Evolutionary conservation across 2,329 filamentous ascomycete species (phyloP).

Genomic region (Aureobasidium sp.): DNA sequence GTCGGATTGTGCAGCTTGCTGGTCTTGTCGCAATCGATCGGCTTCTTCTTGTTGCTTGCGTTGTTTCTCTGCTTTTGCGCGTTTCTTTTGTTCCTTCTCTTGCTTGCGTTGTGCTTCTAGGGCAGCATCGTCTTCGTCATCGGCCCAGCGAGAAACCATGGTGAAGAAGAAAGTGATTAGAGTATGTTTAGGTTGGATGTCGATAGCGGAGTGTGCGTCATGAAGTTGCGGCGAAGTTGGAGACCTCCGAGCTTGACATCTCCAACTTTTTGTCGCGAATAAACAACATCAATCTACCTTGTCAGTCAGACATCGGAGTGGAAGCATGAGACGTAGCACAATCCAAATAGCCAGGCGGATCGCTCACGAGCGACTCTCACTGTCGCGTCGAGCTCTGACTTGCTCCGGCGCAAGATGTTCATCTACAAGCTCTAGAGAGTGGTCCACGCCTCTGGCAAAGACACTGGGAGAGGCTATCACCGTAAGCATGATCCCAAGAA

Average conservation of each 20-base stretch:
- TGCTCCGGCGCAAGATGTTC: conserved; percentile 34
- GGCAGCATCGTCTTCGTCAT: conserved; percentile 72
- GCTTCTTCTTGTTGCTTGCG: conserved; percentile 57
- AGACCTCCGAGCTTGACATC: conserved; percentile 9
- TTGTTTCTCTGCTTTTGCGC: conserved; percentile 74
- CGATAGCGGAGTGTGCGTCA: background rate
- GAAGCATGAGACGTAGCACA: conserved; percentile 15
- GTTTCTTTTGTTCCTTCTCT: conserved; percentile 86
- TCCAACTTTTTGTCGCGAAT: conserved; percentile 1
- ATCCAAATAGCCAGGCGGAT: background rate
- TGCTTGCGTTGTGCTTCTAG: conserved; percentile 64
- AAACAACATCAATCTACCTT: background rate
- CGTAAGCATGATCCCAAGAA: conserved; percentile 42
- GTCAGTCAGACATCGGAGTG: conserved; percentile 2
- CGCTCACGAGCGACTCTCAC: background rate
- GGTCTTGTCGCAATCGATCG: conserved; percentile 29
- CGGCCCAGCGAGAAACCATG: conserved; percentile 71
- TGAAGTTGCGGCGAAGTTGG: conserved; percentile 11
- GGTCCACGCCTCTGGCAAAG: conserved; percentile 89
- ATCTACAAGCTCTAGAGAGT: conserved; percentile 51
- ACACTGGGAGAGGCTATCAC: conserved; percentile 79
- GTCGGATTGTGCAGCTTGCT: conserved; percentile 17
- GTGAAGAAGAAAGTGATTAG: background rate
- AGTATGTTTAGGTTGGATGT: background rate
- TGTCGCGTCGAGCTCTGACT: background rate